Base-by-base conservation (phyloP, 805 yeast species). In the Metschnikowia continentalis region DNA sequence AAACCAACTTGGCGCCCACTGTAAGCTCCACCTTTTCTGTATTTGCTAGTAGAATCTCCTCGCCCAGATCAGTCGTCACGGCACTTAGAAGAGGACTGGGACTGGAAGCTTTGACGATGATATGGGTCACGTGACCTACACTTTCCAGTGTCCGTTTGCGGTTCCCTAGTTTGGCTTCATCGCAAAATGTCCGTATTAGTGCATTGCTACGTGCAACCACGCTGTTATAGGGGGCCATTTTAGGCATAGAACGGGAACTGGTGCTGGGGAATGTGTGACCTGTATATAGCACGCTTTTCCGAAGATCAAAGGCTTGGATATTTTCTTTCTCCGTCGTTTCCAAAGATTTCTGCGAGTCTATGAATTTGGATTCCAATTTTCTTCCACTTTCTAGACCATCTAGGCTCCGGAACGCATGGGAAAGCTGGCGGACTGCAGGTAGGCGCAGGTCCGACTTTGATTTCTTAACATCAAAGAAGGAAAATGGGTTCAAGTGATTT, bases 191-290 rank as follows among this genome's bases (percentile, higher is more conserved):
- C 15, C 56, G 53, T 3, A 50, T 23, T 5, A n/a, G 32, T 4
- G 20, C 35, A 45, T 53, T 53, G 50, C 56, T 53, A 14, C 46
- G 49, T 14, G 42, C 49, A 3, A 48, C 52, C 8, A 44, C 32
- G 3, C 15, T 19, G 17, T 50, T 46, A 26, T 48, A 53, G 20
- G 49, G 48, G 3, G 45, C 46, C 35, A 48, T 20, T 19, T 46
- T 47, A n/a, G 20, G 45, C 2, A 44, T 26, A 1, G 43, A 42
- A 7, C 33, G 32, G 11, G 32, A 40, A 11, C 11, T 15, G 2
- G 20, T 20, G n/a, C 15, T 15, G n/a, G 19, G 5, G 1, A 5
- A 1, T 3, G 3, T 3, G 7, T 4, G 20, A 0, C 38, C 38
- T 6, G 19, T 15, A 20, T 20, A 42, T 19, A 42, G 19, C n/a